Conservation (phyloP, 768 basidiomycete genomes). For the Saitozyma podzolica region DNA sequence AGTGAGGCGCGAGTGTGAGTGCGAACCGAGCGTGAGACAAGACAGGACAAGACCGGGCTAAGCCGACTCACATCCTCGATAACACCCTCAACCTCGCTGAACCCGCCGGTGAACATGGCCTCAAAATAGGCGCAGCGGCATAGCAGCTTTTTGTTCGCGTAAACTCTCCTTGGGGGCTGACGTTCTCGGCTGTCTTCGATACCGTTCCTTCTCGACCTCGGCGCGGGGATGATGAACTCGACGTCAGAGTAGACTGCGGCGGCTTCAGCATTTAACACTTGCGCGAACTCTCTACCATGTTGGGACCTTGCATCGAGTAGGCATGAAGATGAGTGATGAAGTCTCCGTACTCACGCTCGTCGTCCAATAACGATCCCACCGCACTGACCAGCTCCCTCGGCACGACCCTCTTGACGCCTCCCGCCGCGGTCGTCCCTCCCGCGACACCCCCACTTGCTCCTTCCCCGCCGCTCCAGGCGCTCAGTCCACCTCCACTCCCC, state of each 20-base stretch:
- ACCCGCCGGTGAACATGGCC: conserved; percentile 56
- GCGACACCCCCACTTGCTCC: conserved; percentile 46
- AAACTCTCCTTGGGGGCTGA: conserved; percentile 56
- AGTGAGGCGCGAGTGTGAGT: not conserved
- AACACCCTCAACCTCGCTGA: conserved; percentile 35
- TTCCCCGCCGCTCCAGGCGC: conserved; percentile 42
- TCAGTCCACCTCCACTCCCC: conserved; percentile 42
- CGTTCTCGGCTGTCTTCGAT: not conserved
- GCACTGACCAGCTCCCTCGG: conserved; percentile 69
- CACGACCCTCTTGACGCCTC: conserved; percentile 55
- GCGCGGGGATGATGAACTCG: conserved; percentile 69
- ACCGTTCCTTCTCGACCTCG: conserved; percentile 51
- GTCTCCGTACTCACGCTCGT: conserved; percentile 54
- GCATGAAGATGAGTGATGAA: not conserved
- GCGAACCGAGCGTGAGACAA: too few species aligned
- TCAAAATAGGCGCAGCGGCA: conserved; percentile 75
- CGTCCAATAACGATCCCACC: conserved; percentile 73
- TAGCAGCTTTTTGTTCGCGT: conserved; percentile 68
- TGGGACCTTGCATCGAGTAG: too few species aligned
- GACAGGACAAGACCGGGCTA: too few species aligned
- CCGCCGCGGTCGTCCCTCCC: conserved; percentile 43
- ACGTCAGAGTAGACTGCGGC: conserved; percentile 73
- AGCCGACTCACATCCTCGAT: conserved; percentile 24
- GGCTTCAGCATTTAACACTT: conserved; percentile 2
- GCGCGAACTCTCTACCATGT: too few species aligned